Conservation (phyloP, 805 yeast species). For the Lipomyces oligophaga region DNA sequence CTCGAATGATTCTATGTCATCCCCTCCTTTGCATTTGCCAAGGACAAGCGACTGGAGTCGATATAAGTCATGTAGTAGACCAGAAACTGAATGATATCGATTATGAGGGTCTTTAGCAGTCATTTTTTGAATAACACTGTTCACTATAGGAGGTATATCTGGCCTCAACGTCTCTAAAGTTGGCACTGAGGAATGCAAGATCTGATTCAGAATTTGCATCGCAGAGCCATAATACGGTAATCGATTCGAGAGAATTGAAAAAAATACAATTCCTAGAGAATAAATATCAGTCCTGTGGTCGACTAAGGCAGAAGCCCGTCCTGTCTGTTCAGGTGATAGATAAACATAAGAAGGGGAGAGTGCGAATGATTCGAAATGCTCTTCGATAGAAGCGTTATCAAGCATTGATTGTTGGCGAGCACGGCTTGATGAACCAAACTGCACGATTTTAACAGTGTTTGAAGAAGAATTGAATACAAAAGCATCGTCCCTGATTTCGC, state of each 20-base stretch:
- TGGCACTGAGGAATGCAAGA: conserved; percentile 27
- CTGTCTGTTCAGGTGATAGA: conserved; percentile 31
- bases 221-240: conserved; percentile 29
- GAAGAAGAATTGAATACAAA: conserved; percentile 21
- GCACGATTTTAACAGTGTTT: conserved; percentile 22
- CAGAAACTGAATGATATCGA: conserved; percentile 26
- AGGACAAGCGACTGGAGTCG: conserved; percentile 14
- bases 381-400: conserved; percentile 4
- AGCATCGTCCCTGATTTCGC: conserved; percentile 29
- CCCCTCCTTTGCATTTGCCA: neutral
- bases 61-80: conserved; percentile 22
- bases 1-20: conserved; percentile 14
- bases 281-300: conserved; percentile 31
- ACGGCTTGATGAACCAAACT: conserved; percentile 24
- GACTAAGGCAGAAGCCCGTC: conserved; percentile 21
- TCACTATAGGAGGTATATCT: conserved; percentile 23
- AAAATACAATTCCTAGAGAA: conserved; percentile 29
- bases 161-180: conserved; percentile 20
- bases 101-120: conserved; percentile 22
- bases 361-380: conserved; percentile 10
- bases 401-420: conserved; percentile 5
- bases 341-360: conserved; percentile 17
- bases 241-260: conserved; percentile 21
- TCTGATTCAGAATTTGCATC: conserved; percentile 22
- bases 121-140: conserved; percentile 26